phyloP scores from a whole-genome alignment of 768 basidiomycete genomes.

The Boletus speciosus region DNA sequence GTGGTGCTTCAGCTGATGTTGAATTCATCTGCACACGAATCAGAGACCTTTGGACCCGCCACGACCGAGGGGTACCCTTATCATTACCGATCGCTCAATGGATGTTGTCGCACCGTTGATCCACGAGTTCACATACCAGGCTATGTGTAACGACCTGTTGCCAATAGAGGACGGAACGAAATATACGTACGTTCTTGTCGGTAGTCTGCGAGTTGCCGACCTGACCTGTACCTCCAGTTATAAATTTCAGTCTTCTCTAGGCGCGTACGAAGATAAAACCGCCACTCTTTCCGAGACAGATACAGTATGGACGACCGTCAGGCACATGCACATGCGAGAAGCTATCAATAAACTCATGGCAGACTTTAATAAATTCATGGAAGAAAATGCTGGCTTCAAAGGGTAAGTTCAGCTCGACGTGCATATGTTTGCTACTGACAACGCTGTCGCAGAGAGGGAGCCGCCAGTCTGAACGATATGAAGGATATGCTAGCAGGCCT shows the following conservation, averaged over 20 bases:
- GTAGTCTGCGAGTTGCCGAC: constrained; percentile 3
- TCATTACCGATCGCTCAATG: constrained; percentile 97
- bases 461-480: constrained; percentile 92
- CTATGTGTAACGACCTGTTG: constrained; percentile 94
- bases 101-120: constrained; percentile 86
- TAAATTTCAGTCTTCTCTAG: constrained; percentile 87
- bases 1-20: background rate
- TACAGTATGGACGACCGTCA: constrained; percentile 85
- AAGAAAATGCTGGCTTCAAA: constrained; percentile 92
- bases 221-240: constrained; percentile 50
- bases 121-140: constrained; percentile 99
- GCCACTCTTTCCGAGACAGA: constrained; percentile 86
- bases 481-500: constrained; percentile 97
- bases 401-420: constrained; percentile 50
- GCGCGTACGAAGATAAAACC: constrained; percentile 83
- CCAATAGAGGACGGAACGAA: constrained; percentile 81
- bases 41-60: constrained; percentile 55
- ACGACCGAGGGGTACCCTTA: constrained; percentile 73
- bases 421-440: background rate
- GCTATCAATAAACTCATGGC: constrained; percentile 96
- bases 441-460: constrained; percentile 54
- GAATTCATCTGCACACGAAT: background rate
- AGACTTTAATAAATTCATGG: constrained; percentile 92
- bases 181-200: constrained; percentile 68
- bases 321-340: constrained; percentile 99